phyloP scores from a whole-genome alignment of 495 filamentous ascomycete genomes.

The Neurospora sp. region DNA sequence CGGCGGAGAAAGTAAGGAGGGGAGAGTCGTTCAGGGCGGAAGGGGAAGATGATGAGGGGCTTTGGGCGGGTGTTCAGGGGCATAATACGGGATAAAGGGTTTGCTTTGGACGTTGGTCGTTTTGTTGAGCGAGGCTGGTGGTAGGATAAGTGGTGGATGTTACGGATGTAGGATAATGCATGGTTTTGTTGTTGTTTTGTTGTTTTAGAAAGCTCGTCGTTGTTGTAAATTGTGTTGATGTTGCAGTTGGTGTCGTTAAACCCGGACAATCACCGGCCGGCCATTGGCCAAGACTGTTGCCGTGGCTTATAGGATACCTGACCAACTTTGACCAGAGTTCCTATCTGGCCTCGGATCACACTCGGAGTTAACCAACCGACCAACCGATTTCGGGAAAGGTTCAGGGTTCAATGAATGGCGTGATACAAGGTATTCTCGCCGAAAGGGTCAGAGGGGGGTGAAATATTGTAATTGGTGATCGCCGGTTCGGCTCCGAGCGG shows the following conservation, averaged over 20 bases:
- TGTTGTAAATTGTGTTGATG: neutral
- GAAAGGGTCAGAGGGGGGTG: neutral
- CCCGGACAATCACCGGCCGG: neutral
- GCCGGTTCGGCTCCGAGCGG: neutral
- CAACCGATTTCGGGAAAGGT: neutral
- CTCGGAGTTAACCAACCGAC: neutral
- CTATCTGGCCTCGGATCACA: too few relatives aligned
- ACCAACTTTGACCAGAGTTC: neutral
- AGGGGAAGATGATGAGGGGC: neutral
- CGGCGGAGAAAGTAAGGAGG: slow-evolving; percentile 13
- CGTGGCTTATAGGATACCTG: neutral
- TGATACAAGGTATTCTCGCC: neutral
- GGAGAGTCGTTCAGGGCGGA: slow-evolving; percentile 1
- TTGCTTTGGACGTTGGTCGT: neutral
- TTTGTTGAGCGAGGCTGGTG: neutral
- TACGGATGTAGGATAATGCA: neutral
- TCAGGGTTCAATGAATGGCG: neutral
- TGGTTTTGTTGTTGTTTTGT: neutral
- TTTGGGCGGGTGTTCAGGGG: neutral
- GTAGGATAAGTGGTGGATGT: neutral
- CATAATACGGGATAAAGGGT: neutral
- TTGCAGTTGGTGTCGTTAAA: neutral
- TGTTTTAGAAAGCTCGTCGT: neutral
- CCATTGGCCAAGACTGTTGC: neutral
- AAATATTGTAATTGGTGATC: neutral